Evolutionary conservation across 1,284 basidiomycete genomes (phyloP).

Genomic region (Pulchroboletus neoregius): DNA sequence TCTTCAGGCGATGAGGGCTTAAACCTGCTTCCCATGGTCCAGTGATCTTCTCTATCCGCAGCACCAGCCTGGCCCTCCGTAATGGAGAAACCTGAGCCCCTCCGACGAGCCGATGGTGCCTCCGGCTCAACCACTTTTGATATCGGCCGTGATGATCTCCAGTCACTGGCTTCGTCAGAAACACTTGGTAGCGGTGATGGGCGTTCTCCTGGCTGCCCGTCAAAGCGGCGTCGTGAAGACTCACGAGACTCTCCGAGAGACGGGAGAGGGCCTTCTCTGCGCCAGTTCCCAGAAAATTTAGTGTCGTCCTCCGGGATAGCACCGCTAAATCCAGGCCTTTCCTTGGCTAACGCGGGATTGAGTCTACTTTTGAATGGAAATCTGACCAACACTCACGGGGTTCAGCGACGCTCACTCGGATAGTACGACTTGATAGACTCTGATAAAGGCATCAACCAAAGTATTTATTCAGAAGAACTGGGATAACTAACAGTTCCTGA

Average conservation of each 20-base stretch:
- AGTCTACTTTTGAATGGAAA: slow-evolving; percentile 4
- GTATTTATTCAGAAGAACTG: slow-evolving; percentile 1
- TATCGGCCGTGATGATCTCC: slow-evolving; percentile 61
- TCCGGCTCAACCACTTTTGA: slow-evolving; percentile 47
- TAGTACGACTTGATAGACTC: slow-evolving; percentile 73
- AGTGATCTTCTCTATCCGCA: slow-evolving; percentile 75
- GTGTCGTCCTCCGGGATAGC: slow-evolving; percentile 54
- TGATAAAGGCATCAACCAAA: slow-evolving; percentile 30
- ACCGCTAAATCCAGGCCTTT: slow-evolving; percentile 55
- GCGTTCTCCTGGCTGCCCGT: slow-evolving; percentile 46
- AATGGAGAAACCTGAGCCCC: slow-evolving; percentile 52
- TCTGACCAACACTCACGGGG: slow-evolving; percentile 61
- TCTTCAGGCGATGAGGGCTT: slow-evolving; percentile 47
- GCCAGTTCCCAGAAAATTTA: slow-evolving; percentile 80
- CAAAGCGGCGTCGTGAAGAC: slow-evolving; percentile 58
- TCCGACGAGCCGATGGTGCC: slow-evolving; percentile 45
- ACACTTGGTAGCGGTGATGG: slow-evolving; percentile 36
- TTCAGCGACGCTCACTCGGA: slow-evolving; percentile 94
- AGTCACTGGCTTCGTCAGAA: slow-evolving; percentile 61
- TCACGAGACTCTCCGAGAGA: slow-evolving; percentile 53
- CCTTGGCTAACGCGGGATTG: slow-evolving; percentile 56
- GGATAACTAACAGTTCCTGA: slow-evolving; percentile 44
- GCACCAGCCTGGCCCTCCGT: slow-evolving; percentile 48
- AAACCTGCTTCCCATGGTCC: slow-evolving; percentile 71
- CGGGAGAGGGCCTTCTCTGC: slow-evolving; percentile 85